Evolutionary conservation across 805 yeast species (phyloP).

Genomic region (Saturnispora zaruensis): DNA sequence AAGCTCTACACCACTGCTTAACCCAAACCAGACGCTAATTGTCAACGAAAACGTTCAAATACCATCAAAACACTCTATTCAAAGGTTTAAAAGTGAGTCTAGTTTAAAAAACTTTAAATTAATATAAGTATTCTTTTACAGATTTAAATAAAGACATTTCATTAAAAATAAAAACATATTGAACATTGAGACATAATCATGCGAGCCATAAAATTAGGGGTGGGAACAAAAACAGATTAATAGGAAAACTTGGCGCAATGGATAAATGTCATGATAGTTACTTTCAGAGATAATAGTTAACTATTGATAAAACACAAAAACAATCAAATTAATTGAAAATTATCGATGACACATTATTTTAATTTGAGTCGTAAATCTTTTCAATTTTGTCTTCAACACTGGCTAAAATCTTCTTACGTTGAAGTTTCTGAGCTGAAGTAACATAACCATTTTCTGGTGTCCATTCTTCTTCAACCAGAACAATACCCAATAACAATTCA

Average conservation of each 20-base stretch:
- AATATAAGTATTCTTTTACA: neutral
- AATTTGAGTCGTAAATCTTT: conserved; percentile 39
- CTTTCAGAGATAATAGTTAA: conserved; percentile 1
- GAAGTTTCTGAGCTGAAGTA: conserved; percentile 93
- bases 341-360: neutral
- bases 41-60: conserved; percentile 25
- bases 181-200: neutral
- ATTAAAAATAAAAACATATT: neutral
- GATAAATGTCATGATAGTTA: neutral
- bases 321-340: neutral
- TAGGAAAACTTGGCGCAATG: neutral
- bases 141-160: neutral
- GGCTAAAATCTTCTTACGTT: conserved; percentile 79
- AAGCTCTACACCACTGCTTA: neutral
- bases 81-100: conserved; percentile 28
- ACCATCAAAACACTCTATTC: conserved; percentile 30
- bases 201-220: neutral
- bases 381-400: conserved; percentile 63
- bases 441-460: conserved; percentile 93
- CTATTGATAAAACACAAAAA: neutral
- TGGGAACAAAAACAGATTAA: neutral
- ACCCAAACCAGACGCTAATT: neutral
- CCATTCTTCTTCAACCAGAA: conserved; percentile 86
- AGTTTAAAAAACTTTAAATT: conserved; percentile 31
- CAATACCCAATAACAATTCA: conserved; percentile 74